Percentiles rank a stretch among this genome's conserved stretches.
These are phyloP conservation scores for Akanthomyces lecanii DNA, from an alignment of 2,329 filamentous ascomycete genomes.

Conservation along the genomic window DNA sequence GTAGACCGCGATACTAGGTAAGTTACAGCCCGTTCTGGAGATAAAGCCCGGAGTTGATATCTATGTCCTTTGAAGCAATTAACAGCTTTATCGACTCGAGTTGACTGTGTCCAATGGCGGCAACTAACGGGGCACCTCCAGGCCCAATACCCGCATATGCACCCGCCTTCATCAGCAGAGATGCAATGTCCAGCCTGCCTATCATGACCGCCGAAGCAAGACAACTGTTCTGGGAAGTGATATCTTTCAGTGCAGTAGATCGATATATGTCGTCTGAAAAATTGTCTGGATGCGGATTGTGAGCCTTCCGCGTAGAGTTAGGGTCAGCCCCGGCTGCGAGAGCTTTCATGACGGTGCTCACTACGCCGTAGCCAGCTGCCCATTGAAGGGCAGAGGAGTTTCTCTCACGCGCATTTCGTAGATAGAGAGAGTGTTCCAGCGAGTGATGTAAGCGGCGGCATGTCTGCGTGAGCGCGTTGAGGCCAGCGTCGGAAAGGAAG, in stretches of 20 bases:
- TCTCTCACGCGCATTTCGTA: neutral
- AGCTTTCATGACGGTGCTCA: neutral
- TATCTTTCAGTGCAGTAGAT: neutral
- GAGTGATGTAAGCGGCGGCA: neutral
- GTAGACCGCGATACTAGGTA: neutral
- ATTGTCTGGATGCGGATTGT: neutral
- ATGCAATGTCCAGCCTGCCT: neutral
- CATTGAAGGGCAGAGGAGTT: neutral
- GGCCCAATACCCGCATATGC: neutral
- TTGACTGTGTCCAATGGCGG: neutral
- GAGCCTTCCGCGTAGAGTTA: neutral
- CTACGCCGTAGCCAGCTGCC: neutral
- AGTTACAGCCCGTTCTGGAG: neutral
- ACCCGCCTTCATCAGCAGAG: neutral
- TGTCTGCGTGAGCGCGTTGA: constrained; percentile 1
- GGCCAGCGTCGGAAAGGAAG: neutral
- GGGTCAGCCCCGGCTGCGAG: neutral
- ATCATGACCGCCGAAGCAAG: neutral
- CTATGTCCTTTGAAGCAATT: neutral
- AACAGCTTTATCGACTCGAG: neutral
- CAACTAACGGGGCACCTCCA: neutral
- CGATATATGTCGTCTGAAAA: neutral
- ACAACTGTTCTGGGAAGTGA: neutral
- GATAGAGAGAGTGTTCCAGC: neutral
- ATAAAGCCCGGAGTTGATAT: neutral